phyloP scores from a whole-genome alignment of 2,329 filamentous ascomycete genomes.

The Lanzia echinophila region DNA sequence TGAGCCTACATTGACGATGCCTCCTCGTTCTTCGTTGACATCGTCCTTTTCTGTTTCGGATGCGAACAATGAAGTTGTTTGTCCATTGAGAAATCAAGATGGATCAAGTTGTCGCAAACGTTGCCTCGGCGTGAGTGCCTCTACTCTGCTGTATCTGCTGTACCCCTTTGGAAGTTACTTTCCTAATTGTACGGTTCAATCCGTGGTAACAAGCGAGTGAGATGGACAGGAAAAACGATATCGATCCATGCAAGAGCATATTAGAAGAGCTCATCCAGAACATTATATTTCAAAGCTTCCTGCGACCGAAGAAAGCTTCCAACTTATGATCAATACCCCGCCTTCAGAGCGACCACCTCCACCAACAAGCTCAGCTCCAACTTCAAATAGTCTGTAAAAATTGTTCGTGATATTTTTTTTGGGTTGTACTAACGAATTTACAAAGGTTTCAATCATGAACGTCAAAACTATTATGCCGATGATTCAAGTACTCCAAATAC shows the following conservation, averaged over 20 bases:
- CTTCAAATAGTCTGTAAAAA: constrained; percentile 24
- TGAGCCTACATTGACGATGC: constrained; percentile 61
- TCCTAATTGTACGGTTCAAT: constrained; percentile 26
- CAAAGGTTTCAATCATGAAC: constrained; percentile 51
- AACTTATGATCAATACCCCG: constrained; percentile 35
- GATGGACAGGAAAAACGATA: constrained; percentile 76
- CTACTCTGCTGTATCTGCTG: constrained; percentile 26
- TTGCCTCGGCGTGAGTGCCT: constrained; percentile 86
- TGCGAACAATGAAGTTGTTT: constrained; percentile 92
- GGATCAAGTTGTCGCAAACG: constrained; percentile 94
- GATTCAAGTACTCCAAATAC: constrained; percentile 61
- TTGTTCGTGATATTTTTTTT: constrained; percentile 4
- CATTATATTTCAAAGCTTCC: constrained; percentile 97
- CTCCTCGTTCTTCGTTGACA: constrained; percentile 78
- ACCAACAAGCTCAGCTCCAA: constrained; percentile 24
- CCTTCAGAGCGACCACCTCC: constrained; percentile 44
- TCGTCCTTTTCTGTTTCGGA: constrained; percentile 90
- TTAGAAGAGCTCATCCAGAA: constrained; percentile 91
- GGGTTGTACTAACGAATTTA: constrained; percentile 20
- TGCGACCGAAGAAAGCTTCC: constrained; percentile 94
- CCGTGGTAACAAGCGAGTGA: constrained; percentile 29
- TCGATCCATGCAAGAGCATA: constrained; percentile 99
- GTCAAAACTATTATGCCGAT: constrained; percentile 61
- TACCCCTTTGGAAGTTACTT: constrained; percentile 23
- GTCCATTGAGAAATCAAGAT: constrained; percentile 92